Evolutionary conservation across 805 yeast genomes (phyloP), one percentile per base, ranked within the genome.

Genomic region (Candida morakotiae): DNA sequence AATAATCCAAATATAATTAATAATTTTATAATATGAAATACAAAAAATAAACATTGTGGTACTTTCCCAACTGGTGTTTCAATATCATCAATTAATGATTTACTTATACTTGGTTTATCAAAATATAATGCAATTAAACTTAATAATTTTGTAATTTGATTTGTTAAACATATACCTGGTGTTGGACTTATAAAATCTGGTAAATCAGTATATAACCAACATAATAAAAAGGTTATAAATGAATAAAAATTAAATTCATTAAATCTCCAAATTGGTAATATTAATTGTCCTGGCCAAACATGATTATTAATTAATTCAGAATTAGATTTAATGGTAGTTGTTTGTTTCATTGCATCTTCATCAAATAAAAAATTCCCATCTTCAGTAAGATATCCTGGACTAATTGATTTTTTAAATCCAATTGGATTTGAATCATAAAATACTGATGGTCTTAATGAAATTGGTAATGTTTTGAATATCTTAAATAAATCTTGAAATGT

Each of bases 121-220:
- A 75, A 60, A 34, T 44, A 40, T 20, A 29, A 30, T 22, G 64
- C 64, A 13, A 55, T 26, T 14, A 30, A 36, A 19, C 55, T 44
- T 23, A 52, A 43, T 15, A 48, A 19, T 24, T 45, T 48, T 17
- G 62, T 62, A 19, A 79, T 39, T 47, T 78, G 76, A 50, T 79
- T 82, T 9, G 94, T 83, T 39, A 87, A 62, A 46, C 89, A 83
- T 40, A 80, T 73, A 17, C 96, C 96, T 0, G 98, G 98, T 3
- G 98, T 91, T 33, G 97, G 97, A 24, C 89, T 77, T 37, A 87
- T 67, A 49, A 69, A 74, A 53, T 87, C 96, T 2, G 98, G 98
- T 56, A 93, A 71, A 64, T 93, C 98, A 1, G 95, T 81, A 60
- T 89, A 93, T 41, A 93, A 73, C 98, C 98, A 93, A 13, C 64